Evolutionary conservation across 2,329 filamentous ascomycete genomes (phyloP), one percentile per base, ranked within the genome.

Genomic region (Dactylellina drechsleri): DNA sequence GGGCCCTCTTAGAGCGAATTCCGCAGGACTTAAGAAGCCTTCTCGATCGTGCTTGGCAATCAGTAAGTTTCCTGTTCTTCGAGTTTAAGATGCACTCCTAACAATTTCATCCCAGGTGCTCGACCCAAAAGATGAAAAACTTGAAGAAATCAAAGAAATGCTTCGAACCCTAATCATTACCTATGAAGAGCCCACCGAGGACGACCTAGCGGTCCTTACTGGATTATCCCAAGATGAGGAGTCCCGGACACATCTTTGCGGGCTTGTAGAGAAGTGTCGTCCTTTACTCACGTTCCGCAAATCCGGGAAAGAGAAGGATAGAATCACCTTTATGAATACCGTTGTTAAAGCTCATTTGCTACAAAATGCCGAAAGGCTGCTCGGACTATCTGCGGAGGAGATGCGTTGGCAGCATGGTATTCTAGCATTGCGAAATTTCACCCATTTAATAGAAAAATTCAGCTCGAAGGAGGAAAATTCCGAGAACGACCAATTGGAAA

Each of bases 381-480:
- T 84, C 1, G 81, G 81, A 0, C 79, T 84, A 47, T 82, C 82
- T 0, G 73, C 79, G 0, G 82, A 84, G 45, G 83, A 82, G 12
- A 81, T 80, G 13, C 83, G 82, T 59, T 81, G 82, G 77, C 83
- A 84, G 45, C 82, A 84, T n/a, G 83, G 83, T 1, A 81, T 84
- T 1, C 77, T 84, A 2, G 81, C 82, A 1, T 78, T 83, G 3
- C 79, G 83, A 8, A 81, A 81, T 0, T 82, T 84, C 61, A 79
- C 81, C 1, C 82, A 84, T 31, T 59, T 84, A 7, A 81, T 81
- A 43, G 81, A 83, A 2, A 65, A 49, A 0, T 81, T 83, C 23
- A 60, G 73, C 43, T 20, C 16, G 28, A 62, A 40, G 31, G 67
- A 75, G 15, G 6, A 36, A 10, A 40, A 68, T 4, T n/a, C 72